Percentiles rank a stretch among this genome's conserved stretches.
Evolutionary conservation across 2,329 filamentous ascomycete species (phyloP).

Genomic region (Fusarium beomiforme): DNA sequence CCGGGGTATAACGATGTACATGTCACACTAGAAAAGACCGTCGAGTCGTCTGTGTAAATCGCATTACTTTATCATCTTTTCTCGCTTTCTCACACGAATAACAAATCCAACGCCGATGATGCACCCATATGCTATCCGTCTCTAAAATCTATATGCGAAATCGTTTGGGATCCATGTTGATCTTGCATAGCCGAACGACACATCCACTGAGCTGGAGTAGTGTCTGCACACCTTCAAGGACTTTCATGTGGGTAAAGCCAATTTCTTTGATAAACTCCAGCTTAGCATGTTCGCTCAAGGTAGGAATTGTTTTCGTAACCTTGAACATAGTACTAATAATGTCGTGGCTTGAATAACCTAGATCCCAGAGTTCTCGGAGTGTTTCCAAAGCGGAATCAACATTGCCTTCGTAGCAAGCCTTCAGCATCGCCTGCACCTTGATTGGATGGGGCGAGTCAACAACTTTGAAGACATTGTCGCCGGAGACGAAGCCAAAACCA

Average conservation of each 20-base stretch:
- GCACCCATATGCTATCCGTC: slow-evolving; percentile 5
- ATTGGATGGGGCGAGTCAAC: slow-evolving; percentile 97
- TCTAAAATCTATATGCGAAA: slow-evolving; percentile 61
- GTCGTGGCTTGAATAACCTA: slow-evolving; percentile 98
- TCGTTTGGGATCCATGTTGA: slow-evolving; percentile 93
- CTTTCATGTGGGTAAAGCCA: slow-evolving; percentile 98
- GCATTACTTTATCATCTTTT: slow-evolving; percentile 30
- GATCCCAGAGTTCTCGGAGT: slow-evolving; percentile 89
- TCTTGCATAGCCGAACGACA: slow-evolving; percentile 87
- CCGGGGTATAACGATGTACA: slow-evolving; percentile 25
- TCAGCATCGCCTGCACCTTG: slow-evolving; percentile 98
- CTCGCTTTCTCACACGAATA: slow-evolving; percentile 31
- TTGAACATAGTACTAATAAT: slow-evolving; percentile 99
- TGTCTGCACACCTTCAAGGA: slow-evolving; percentile 96
- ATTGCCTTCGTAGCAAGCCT: slow-evolving; percentile 92
- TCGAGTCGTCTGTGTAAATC: slow-evolving; percentile 37
- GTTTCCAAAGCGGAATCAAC: slow-evolving; percentile 87
- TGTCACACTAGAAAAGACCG: slow-evolving; percentile 29
- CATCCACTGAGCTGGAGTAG: slow-evolving; percentile 94
- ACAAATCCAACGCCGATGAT: slow-evolving; percentile 35
- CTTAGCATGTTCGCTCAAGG: slow-evolving; percentile 92
- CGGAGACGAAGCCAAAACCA: slow-evolving; percentile 96
- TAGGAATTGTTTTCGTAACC: slow-evolving; percentile 95
- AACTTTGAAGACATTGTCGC: slow-evolving; percentile 97
- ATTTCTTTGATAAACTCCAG: slow-evolving; percentile 99